These are phyloP conservation scores for Tylopilus vinaceipallidus DNA, from an alignment of 768 basidiomycete genomes.

Conservation along the genomic window DNA sequence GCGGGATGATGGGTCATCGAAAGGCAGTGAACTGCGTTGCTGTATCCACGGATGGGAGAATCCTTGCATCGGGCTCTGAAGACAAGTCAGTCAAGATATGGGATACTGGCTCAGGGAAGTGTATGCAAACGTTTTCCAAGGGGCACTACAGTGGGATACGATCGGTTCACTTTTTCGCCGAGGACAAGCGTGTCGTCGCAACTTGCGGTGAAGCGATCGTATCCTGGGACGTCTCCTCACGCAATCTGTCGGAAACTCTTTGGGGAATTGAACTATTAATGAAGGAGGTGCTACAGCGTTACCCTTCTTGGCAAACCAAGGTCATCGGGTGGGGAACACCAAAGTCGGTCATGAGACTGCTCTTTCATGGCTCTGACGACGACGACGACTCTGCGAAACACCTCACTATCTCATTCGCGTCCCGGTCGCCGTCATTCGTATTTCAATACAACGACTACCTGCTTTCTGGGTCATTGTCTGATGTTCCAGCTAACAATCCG, in stretches of 20 bases:
- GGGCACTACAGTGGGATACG: slow-evolving; percentile 11
- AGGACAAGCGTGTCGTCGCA: slow-evolving; percentile 7
- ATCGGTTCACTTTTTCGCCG: slow-evolving; percentile 9
- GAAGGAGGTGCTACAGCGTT: neutral
- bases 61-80: slow-evolving; percentile 22
- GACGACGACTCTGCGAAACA: neutral
- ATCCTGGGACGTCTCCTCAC: slow-evolving; percentile 6
- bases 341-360: neutral
- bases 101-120: slow-evolving; percentile 16
- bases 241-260: neutral
- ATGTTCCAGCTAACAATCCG: neutral
- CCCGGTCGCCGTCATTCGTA: slow-evolving; percentile 4
- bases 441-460: neutral
- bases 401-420: slow-evolving; percentile 1
- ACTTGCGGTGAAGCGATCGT: slow-evolving; percentile 2
- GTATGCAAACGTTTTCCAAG: slow-evolving; percentile 9
- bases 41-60: slow-evolving; percentile 19
- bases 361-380: too few species aligned
- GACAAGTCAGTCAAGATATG: slow-evolving; percentile 26
- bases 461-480: neutral
- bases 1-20: slow-evolving; percentile 21
- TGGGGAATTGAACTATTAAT: slow-evolving; percentile 1
- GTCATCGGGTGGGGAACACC: slow-evolving; percentile 7
- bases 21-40: slow-evolving; percentile 12
- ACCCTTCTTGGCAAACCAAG: slow-evolving; percentile 8